These are phyloP conservation scores for Pelargonium fulgidum DNA, from an alignment of 441 rosid genomes.

Conservation along the genomic window DNA sequence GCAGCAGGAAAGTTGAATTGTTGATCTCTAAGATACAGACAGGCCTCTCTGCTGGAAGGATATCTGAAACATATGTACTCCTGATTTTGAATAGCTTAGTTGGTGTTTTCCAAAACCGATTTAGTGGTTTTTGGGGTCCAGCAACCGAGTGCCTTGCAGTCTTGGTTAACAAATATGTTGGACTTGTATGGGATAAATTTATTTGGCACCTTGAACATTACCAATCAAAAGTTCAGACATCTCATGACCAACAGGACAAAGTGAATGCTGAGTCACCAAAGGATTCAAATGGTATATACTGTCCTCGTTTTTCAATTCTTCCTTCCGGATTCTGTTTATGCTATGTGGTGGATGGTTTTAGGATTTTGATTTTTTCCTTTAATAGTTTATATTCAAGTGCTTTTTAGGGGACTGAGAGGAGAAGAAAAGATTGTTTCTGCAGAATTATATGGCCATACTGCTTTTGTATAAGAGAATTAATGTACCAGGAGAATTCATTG, in stretches of 20 bases:
- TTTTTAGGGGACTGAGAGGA: not conserved
- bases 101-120: constrained; percentile 71
- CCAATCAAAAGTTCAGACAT: constrained; percentile 38
- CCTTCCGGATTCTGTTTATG: constrained; percentile 4
- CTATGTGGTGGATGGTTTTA: not conserved
- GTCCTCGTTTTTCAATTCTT: not conserved
- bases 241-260: constrained; percentile 29
- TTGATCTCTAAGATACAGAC: constrained; percentile 56
- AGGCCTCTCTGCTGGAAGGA: constrained; percentile 63
- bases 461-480: not conserved
- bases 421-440: not conserved
- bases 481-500: not conserved
- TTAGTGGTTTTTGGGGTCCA: constrained; percentile 58
- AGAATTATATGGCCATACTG: not conserved
- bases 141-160: constrained; percentile 73
- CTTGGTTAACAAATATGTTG: constrained; percentile 46
- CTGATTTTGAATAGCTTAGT: constrained; percentile 62
- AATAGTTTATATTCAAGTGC: not conserved
- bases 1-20: constrained; percentile 55
- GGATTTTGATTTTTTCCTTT: not conserved
- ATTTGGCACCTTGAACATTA: constrained; percentile 43
- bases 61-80: constrained; percentile 48
- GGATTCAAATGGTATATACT: constrained; percentile 44
- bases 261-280: constrained; percentile 29
- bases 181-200: constrained; percentile 61